phyloP scores from a whole-genome alignment of 805 yeast genomes.

The Myxozyma neotropica region DNA sequence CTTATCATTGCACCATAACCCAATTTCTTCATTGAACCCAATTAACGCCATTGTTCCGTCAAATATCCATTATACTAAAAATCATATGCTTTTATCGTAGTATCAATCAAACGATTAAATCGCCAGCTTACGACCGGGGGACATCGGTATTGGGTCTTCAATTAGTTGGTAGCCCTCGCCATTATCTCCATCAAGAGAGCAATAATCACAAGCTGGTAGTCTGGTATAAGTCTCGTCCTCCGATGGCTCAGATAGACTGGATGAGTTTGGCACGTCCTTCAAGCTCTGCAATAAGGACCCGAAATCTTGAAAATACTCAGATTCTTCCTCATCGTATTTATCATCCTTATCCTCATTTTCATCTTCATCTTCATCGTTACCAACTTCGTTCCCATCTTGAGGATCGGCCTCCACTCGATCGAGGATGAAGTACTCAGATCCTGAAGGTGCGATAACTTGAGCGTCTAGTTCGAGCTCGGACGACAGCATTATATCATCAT shows the following conservation, averaged over 20 bases:
- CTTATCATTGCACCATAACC: too few relatives aligned
- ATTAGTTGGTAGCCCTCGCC: conserved; percentile 7
- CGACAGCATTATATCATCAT: conserved; percentile 12
- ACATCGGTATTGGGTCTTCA: neutral
- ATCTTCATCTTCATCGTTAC: neutral
- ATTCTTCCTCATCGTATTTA: conserved; percentile 14
- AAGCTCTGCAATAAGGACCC: conserved; percentile 5
- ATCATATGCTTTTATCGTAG: too few relatives aligned
- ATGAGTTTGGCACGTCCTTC: neutral
- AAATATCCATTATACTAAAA: too few relatives aligned
- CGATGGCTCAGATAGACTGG: neutral
- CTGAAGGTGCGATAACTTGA: conserved; percentile 22
- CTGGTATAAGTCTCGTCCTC: neutral
- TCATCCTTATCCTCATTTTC: neutral
- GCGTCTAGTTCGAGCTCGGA: conserved; percentile 21
- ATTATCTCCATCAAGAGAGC: conserved; percentile 1
- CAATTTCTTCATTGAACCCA: too few relatives aligned
- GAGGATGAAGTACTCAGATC: conserved; percentile 22
- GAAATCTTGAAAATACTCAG: conserved; percentile 17
- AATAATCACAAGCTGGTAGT: neutral
- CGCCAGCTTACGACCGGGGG: neutral
- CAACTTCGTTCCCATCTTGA: neutral
- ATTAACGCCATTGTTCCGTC: too few relatives aligned
- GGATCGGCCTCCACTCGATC: conserved; percentile 1
- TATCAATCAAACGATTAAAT: too few relatives aligned